Evolutionary conservation across 768 basidiomycete genomes (phyloP), one percentile per base, ranked within the genome.

Genomic region (Russula emetica): DNA sequence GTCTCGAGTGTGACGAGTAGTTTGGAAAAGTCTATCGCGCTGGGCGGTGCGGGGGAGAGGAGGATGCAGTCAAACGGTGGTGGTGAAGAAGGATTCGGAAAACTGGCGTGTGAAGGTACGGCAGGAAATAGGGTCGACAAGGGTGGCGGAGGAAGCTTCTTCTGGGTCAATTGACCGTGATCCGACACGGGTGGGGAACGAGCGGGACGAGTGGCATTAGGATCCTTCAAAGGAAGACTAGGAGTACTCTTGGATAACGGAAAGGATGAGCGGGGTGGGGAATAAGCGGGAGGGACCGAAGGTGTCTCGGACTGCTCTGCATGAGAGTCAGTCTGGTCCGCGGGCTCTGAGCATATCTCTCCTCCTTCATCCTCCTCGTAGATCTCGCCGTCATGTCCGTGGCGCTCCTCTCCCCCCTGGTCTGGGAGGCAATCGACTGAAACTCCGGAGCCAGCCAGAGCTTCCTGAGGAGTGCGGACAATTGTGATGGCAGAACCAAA

Each of bases 401-500:
- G 34, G 9, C 11, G 20, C 20, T 57, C 63, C 10, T 64, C 56
- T 20, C 26, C 13, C 28, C 60, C 66, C n/a, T 50, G 58, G 3
- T 63, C 66, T 2, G 66, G 64, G 30, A 24, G 6, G 34, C 20
- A 57, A 5, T 66, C 58, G 14, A 66, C 44, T n/a, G 61, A 24
- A 49, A 54, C 66, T 36, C 66, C 62, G 24, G 78, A 64, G 53
- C 75, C 72, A 32, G 73, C 77, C 34, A 93, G 77, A 24, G 90
- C 90, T 60, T 93, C 91, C 67, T 87, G 85, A 9, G 91, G 91
- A 0, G 91, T 92, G 61, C 85, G 79, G 42, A 92, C 90, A 34
- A 93, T 77, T 1, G 80, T 86, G 16, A 90, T 90, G 45, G 90
- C 89, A 22, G 81, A 71, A n/a, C 88, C 90, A 22, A 90, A 80